Evolutionary conservation across 164 flowering plant genomes (phyloP), one percentile per base, ranked within the genome.

Genomic region (Umbellularia californica): DNA sequence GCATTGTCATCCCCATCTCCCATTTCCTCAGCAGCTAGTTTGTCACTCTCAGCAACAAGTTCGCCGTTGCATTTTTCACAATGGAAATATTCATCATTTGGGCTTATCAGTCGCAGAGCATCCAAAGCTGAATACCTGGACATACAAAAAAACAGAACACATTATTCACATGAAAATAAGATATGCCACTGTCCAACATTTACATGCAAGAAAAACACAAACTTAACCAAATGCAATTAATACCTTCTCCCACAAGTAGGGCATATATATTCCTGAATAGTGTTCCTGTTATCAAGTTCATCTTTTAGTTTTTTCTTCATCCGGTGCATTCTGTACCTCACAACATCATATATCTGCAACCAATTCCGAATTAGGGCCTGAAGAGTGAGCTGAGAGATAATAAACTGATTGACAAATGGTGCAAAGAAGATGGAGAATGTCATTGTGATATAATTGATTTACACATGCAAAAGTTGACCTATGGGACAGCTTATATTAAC

Each of bases 1-100:
- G 94, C 98, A 83, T 91, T 94, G 73, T 96, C 98, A 85, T 92
- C 98, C 62, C 94, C 93, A 83, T 96, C 97, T 58, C 90, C 96
- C 77, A 81, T 83, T 73, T 90, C 97, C 82, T 91, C 92, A 74
- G 89, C 87, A 77, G 92, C 97, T 75, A 92, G 74, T 79, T 94
- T 96, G 80, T 94, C 98, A 81, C 88, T 89, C 85, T 94, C 97
- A 14, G 91, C 97, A 77, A 90, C 93, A 79, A 96, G 94, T 81
- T 84, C 90, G 58, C 88, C 90, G 72, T 94, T 83, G 81, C 99
- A 96, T 72, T 79, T 91, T 81, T 96, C 99, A 83, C 99, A 92
- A 58, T 88, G 98, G 72, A 96, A 96, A 78, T 69, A 79, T 58
- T 90, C 97, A 77, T 90, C 97, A 9, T 84, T 84, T 51, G 82